phyloP scores from a whole-genome alignment of 352 stramenopile genomes.

The Globisporangium okanoganense region DNA sequence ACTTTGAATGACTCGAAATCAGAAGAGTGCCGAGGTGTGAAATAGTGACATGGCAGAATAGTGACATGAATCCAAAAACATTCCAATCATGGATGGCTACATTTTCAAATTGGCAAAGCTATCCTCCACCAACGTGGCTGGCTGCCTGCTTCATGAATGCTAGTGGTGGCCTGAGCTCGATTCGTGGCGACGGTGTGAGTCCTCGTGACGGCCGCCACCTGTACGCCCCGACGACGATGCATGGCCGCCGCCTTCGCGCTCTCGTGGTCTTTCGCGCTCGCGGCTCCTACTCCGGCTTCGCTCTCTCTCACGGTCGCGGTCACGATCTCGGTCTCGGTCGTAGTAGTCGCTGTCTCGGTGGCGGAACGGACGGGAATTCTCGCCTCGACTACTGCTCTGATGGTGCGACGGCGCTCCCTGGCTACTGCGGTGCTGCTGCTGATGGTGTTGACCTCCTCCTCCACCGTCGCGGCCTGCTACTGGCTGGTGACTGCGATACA shows the following conservation, averaged over 20 bases:
- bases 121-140: too few relatives aligned
- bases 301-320: slow-evolving; percentile 15
- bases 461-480: not conserved
- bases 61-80: not conserved
- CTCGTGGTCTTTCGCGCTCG: slow-evolving; percentile 13
- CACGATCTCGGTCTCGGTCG: slow-evolving; percentile 22
- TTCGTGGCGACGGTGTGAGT: not conserved
- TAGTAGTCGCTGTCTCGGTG: slow-evolving; percentile 23
- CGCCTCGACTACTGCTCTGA: slow-evolving; percentile 5
- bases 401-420: slow-evolving; percentile 9
- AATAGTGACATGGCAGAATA: not conserved
- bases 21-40: too few relatives aligned
- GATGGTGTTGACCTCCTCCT: slow-evolving; percentile 1
- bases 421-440: slow-evolving; percentile 7
- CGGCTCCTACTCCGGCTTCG: slow-evolving; percentile 19
- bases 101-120: not conserved
- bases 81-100: not conserved
- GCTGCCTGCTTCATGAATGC: not conserved
- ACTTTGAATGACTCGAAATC: not conserved
- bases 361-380: slow-evolving; percentile 7
- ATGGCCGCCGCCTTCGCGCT: slow-evolving; percentile 15
- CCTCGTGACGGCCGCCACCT: slow-evolving; percentile 5
- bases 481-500: slow-evolving; percentile 17
- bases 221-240: not conserved
- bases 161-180: not conserved